Base-by-base conservation (phyloP, 345 rosid genomes). In the Nasturtium officinale region DNA sequence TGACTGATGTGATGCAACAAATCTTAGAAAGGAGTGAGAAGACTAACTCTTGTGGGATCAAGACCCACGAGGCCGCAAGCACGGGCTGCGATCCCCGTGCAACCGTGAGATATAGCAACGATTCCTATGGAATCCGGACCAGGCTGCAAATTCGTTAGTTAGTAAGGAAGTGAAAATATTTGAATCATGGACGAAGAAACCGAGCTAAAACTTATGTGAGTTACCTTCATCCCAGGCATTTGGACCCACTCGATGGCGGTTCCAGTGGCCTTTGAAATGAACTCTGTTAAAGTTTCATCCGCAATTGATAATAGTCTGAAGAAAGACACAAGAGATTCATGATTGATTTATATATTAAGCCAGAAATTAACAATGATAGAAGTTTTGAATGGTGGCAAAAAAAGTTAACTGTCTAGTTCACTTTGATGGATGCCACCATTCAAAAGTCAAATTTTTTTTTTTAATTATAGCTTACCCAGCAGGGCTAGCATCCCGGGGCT, bases 101-200 rank as follows among this genome's bases (percentile, higher is more conserved):
- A 90, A 79, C 98, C 96, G 69, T 94, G 97, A 84, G 98, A 91
- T 86, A 94, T 89, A 88, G 97, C 97, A 87, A 94, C 84, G 93
- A 94, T 94, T 94, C 98, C 97, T 78, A 88, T 89, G 91, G 98
- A 94, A 94, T 94, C 98, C 96, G 98, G 98, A 94, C 98, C 98
- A 94, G 96, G 98, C 98, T 94, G 86, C 82, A 80, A 30, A 57
- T 40, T 53, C 15, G 60, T n/a, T 48, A 60, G 52, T 68, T 16
- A 68, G 74, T 42, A 38, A 40, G 2, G 7, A 23, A 38, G 13
- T 38, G 11, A 38, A 46, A 7, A 26, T 47, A 53, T 54, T 17
- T 59, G 53, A 62, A 17, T n/a, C 66, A 16, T 60, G 13, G 30
- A 45, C 0, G 15, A 55, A 38, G 6, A 50, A 53, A 38, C 51